Base-by-base conservation (phyloP, 2,329 filamentous ascomycete species). In the Xenoacremonium recifei region DNA sequence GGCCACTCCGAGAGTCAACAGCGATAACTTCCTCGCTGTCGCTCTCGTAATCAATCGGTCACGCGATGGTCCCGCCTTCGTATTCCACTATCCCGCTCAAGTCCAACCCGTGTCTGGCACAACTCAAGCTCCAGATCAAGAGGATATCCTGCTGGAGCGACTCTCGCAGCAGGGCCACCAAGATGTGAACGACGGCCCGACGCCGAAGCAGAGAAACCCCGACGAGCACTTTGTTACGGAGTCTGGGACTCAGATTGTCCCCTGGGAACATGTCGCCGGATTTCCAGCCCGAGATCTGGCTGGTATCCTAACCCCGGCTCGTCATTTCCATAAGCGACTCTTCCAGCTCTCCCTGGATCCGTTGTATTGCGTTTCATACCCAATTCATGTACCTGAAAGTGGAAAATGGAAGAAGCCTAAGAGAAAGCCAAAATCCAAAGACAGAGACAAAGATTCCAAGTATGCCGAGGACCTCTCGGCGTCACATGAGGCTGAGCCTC, bases 341-440 rank as follows among this genome's bases (percentile, higher is more conserved):
- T 95, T 95, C 58, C 87, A 95, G 61, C 74, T 95, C 44, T 86
- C 84, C 0, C 72, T 96, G 7, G 88, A 95, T 56, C 85, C 89
- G 34, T 71, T 92, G 30, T 82, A 84, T 43, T 93, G 89, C 59
- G 73, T 95, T 15, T 89, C 89, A 1, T 89, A 89, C 64, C 90
- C 90, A 4, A 80, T 95, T 30, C 89, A 91, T 64, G 85, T 89
- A 29, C 82, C 84, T 2, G 82, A 88, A 54, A 87, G 88, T 62
- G 88, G 88, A 2, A 76, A 76, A 30, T 93, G 89, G 89, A 89
- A 84, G 69, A 80, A 76, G 60, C 77, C 75, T 55, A 79, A 70
- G 51, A 68, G 77, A 63, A 78, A 76, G 49, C 75, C 66, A 47
- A 63, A 62, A 43, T 54, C 60, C n/a, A n/a, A n/a, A n/a, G n/a